Evolutionary conservation across 345 rosid species (phyloP).

Genomic region (Bruguiera gymnorhiza): DNA sequence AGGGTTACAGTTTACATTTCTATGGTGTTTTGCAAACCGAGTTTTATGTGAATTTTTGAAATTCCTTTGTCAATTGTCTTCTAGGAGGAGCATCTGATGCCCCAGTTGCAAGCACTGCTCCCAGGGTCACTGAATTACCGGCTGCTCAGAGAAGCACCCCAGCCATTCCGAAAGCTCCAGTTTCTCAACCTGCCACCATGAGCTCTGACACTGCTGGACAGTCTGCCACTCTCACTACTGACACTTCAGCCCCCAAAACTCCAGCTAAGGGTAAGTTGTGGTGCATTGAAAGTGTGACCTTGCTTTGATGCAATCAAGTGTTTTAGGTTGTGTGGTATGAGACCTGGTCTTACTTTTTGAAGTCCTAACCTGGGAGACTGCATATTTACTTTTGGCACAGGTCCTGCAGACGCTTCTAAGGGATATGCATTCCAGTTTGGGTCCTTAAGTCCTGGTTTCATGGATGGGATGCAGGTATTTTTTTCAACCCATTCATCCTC

Average conservation of each 20-base stretch:
- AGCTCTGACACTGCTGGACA: constrained; percentile 41
- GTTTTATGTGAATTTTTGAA: background rate
- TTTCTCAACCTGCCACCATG: constrained; percentile 67
- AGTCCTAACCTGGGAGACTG: background rate
- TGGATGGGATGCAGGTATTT: constrained; percentile 78
- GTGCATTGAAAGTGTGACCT: background rate
- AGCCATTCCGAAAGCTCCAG: constrained; percentile 74
- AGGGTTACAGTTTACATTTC: background rate
- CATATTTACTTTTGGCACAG: constrained; percentile 22
- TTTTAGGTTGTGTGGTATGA: background rate
- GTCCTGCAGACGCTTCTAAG: constrained; percentile 60
- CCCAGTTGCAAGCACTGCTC: constrained; percentile 30
- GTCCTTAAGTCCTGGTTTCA: constrained; percentile 65
- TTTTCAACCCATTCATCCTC: background rate
- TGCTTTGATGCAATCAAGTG: background rate
- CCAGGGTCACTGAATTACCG: constrained; percentile 44
- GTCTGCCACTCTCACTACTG: constrained; percentile 53
- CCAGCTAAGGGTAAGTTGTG: constrained; percentile 51
- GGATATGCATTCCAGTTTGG: constrained; percentile 80
- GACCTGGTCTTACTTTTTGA: background rate
- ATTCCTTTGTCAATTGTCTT: background rate
- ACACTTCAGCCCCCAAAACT: constrained; percentile 27
- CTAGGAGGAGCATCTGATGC: constrained; percentile 55
- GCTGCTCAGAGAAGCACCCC: constrained; percentile 39
- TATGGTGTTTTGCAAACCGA: background rate